Evolutionary conservation across 202 grass and related monocot genomes (phyloP).

Genomic region (Zoysia matrella): DNA sequence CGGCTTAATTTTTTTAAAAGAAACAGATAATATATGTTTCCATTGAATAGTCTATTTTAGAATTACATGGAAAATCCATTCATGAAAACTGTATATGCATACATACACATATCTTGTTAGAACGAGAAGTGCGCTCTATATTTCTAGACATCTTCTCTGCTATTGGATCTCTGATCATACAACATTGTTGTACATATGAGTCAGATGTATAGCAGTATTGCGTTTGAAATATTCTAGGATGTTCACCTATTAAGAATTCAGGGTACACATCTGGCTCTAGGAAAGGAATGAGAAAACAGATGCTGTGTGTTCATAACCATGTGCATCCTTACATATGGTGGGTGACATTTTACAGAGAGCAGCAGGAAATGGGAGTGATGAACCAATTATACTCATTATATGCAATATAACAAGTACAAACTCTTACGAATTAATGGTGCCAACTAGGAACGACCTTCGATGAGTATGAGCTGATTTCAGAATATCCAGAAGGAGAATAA

Average conservation of each 20-base stretch:
- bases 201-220: neutral
- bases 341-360: neutral
- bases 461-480: conserved; percentile 66
- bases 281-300: neutral
- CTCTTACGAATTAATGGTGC: conserved; percentile 84
- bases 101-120: conserved; percentile 59
- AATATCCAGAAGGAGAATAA: conserved; percentile 79
- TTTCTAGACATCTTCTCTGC: conserved; percentile 81
- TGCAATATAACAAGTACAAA: conserved; percentile 39
- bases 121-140: conserved; percentile 70
- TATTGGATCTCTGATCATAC: too few relatives aligned
- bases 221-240: conserved; percentile 35
- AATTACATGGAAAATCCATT: too few relatives aligned
- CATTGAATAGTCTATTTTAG: too few relatives aligned
- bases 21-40: too few relatives aligned
- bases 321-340: conserved; percentile 22
- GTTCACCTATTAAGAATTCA: conserved; percentile 36
- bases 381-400: conserved; percentile 36
- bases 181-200: neutral
- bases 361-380: neutral
- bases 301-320: conserved; percentile 1
- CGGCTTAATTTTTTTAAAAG: too few relatives aligned
- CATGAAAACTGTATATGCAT: neutral
- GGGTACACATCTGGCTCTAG: conserved; percentile 28
- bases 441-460: conserved; percentile 79